These are phyloP conservation scores for Smittium culicis DNA, from an alignment of 371 early-diverging fungal species.

Conservation along the genomic window DNA sequence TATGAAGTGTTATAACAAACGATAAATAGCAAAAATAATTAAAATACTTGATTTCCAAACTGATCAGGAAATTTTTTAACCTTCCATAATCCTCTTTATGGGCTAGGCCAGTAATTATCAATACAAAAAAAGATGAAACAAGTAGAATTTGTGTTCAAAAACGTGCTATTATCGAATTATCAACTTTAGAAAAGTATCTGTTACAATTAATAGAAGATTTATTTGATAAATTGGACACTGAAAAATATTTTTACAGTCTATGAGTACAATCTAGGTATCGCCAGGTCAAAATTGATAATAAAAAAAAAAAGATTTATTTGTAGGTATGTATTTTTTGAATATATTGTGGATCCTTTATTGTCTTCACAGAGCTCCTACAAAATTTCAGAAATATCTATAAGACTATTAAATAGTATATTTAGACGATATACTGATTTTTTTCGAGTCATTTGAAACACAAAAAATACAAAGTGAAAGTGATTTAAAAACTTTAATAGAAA, in stretches of 20 bases:
- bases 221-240: constrained; percentile 20
- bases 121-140: background rate
- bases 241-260: constrained; percentile 18
- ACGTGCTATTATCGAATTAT: constrained; percentile 22
- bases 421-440: constrained; percentile 44
- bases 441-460: constrained; percentile 34
- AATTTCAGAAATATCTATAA: constrained; percentile 32
- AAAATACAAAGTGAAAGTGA: constrained; percentile 25
- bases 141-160: constrained; percentile 21
- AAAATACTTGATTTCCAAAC: background rate
- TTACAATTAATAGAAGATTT: constrained; percentile 35
- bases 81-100: background rate
- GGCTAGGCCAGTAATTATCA: constrained; percentile 2
- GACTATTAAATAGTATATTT: constrained; percentile 34
- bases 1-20: too few relatives aligned
- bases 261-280: constrained; percentile 29
- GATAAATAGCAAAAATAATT: constrained; percentile 5
- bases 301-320: constrained; percentile 39
- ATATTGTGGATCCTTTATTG: constrained; percentile 38
- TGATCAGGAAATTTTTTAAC: background rate
- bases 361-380: constrained; percentile 29
- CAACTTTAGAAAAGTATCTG: constrained; percentile 22
- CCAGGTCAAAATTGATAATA: constrained; percentile 22
- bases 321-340: constrained; percentile 31
- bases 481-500: constrained; percentile 21